Evolutionary conservation across 2,329 filamentous ascomycete genomes (phyloP).

Genomic region (Rutstroemia sp.): DNA sequence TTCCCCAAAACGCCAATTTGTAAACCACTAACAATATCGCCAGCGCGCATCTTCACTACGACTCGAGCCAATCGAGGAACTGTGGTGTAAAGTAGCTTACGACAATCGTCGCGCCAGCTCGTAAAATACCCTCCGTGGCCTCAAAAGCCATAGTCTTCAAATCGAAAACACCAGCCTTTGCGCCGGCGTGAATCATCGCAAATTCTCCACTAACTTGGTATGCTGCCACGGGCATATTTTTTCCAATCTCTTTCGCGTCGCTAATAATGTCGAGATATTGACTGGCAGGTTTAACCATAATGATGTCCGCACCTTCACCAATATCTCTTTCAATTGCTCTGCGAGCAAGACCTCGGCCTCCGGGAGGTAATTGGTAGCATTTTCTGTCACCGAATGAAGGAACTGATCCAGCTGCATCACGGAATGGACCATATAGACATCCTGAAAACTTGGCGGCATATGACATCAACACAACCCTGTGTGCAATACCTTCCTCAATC

Average conservation of each 20-base stretch:
- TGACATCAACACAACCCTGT: conserved; percentile 90
- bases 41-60: conserved; percentile 28
- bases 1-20: conserved; percentile 6
- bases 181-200: conserved; percentile 94
- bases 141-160: conserved; percentile 92
- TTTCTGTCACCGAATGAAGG: conserved; percentile 91
- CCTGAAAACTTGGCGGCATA: conserved; percentile 98
- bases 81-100: conserved; percentile 91
- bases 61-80: conserved; percentile 60
- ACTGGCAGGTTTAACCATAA: conserved; percentile 97
- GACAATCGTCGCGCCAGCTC: conserved; percentile 88
- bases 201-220: conserved; percentile 98
- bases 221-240: conserved; percentile 85
- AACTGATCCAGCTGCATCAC: conserved; percentile 84
- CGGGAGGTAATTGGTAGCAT: conserved; percentile 94
- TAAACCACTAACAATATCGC: background rate
- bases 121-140: conserved; percentile 83
- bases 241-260: conserved; percentile 89
- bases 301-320: conserved; percentile 88
- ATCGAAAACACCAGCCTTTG: conserved; percentile 94
- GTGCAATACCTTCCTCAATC: conserved; percentile 88
- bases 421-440: conserved; percentile 93
- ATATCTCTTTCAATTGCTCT: conserved; percentile 88
- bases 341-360: conserved; percentile 83
- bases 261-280: conserved; percentile 97